A percentile compares a stretch with the other conserved stretches of the same genome.
Conservation (phyloP, 352 stramenopile genomes). For the Globisporangium acanthophoron region DNA sequence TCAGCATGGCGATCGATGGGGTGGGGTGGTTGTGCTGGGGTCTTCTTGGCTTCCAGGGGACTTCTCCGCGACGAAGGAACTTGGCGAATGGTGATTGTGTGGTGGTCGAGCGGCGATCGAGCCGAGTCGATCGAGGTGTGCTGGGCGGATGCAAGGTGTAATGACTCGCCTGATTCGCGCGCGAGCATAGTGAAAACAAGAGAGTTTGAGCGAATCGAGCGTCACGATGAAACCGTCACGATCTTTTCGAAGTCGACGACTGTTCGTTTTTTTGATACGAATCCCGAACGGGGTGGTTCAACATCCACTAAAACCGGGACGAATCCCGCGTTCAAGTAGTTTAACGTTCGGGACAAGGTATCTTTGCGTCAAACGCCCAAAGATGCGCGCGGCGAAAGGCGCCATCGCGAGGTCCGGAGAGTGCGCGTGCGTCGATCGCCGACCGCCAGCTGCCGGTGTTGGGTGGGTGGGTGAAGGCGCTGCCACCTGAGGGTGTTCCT, state of each 20-base stretch:
- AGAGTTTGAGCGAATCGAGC: neutral
- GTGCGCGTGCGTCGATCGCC: neutral
- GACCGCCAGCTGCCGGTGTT: neutral
- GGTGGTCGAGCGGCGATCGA: neutral
- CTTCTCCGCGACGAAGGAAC: conserved; percentile 13
- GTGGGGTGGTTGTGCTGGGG: neutral
- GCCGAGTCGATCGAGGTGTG: neutral
- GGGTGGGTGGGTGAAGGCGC: neutral
- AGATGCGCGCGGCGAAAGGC: neutral
- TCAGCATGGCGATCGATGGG: conserved; percentile 17
- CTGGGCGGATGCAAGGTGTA: neutral
- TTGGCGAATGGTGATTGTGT: conserved; percentile 14
- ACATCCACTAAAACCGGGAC: neutral
- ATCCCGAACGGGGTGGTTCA: neutral
- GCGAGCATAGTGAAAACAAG: neutral
- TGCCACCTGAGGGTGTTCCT: neutral
- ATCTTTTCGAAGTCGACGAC: neutral
- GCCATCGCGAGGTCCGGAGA: neutral
- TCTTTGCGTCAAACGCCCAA: neutral
- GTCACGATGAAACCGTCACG: too few species aligned
- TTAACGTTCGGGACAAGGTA: neutral
- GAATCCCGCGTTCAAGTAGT: neutral
- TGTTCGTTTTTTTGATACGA: conserved; percentile 4
- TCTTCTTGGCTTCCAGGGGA: neutral
- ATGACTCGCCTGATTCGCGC: neutral